Base-by-base conservation (phyloP, 1,284 basidiomycete genomes). In the Sporisorium scitamineum region DNA sequence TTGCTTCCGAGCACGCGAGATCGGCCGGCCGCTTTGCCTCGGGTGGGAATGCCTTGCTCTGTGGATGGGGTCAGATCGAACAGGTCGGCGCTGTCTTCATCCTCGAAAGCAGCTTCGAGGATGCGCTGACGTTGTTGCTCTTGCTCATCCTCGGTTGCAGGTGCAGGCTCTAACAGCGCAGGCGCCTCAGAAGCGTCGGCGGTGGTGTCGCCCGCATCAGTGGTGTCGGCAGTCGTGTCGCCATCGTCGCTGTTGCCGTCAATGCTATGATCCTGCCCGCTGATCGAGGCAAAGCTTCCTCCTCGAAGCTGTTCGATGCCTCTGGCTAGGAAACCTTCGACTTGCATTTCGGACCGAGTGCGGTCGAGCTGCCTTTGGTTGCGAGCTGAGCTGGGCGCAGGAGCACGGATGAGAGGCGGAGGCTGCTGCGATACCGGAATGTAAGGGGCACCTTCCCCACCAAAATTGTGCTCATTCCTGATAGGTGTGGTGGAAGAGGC, bases 51-150 rank as follows among this genome's bases (percentile, higher is more conserved):
- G 44, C 31, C 34, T 8, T 47, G 52, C 16, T 65, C 66, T 13
- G 66, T 69, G 4, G 66, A 64, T 11, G 66, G 58, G 8, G 70
- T 64, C 9, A 64, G 20, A 27, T 67, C 70, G 26, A 74, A 64
- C 26, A 52, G 58, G 18, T 68, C 50, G 47, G 56, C 51, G 20
- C 59, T 54, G 29, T 78, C 73, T 24, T 70, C 61, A 14, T 73
- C 73, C 10, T 62, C 74, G 41, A 75, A 75, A 1, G 72, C 72
- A 14, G 72, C 72, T 48, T 75, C 72, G 24, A 75, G 63, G 37
- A 75, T 70, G 32, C 77, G 77, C 39, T 74, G 62, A 24, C 71
- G 71, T 47, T 70, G 54, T 18, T n/a, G 53, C 45, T 75, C 72
- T 22, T 42, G 60, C 1, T 70, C 60, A 20, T 70, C 60, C 1